Conservation (phyloP, 805 yeast genomes). For the Hanseniaspora pseudoguilliermondii region DNA sequence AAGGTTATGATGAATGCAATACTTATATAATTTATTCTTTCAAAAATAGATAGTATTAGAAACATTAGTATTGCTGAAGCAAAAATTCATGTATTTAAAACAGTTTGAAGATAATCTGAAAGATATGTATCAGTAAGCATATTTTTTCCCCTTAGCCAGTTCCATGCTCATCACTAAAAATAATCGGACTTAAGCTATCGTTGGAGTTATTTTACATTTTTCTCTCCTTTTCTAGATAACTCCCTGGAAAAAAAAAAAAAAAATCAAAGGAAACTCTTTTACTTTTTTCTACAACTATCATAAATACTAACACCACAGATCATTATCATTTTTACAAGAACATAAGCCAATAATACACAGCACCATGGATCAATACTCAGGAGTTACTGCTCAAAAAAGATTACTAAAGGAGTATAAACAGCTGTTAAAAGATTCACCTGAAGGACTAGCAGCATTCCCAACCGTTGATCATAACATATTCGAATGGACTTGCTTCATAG, state of each 20-base stretch:
- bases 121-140: too few relatives aligned
- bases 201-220: not conserved
- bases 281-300: not conserved
- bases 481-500: constrained; percentile 71
- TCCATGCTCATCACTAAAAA: too few relatives aligned
- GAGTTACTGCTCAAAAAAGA: constrained; percentile 67
- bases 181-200: too few relatives aligned
- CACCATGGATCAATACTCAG: constrained; percentile 14
- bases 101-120: too few relatives aligned
- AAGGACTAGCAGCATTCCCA: constrained; percentile 93
- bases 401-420: constrained; percentile 83
- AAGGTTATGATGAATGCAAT: too few relatives aligned
- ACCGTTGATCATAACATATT: constrained; percentile 58
- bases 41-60: too few relatives aligned
- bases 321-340: not conserved
- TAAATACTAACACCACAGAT: not conserved
- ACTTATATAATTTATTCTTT: too few relatives aligned
- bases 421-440: constrained; percentile 74
- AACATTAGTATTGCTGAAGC: too few relatives aligned
- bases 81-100: too few relatives aligned
- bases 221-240: not conserved
- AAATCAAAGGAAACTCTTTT: not conserved
- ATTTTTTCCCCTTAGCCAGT: too few relatives aligned
- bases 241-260: too few relatives aligned
- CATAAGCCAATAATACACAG: not conserved